These are phyloP conservation scores for Cadophora luteo-olivacea DNA, from an alignment of 2,329 filamentous ascomycete species.

Conservation along the genomic window DNA sequence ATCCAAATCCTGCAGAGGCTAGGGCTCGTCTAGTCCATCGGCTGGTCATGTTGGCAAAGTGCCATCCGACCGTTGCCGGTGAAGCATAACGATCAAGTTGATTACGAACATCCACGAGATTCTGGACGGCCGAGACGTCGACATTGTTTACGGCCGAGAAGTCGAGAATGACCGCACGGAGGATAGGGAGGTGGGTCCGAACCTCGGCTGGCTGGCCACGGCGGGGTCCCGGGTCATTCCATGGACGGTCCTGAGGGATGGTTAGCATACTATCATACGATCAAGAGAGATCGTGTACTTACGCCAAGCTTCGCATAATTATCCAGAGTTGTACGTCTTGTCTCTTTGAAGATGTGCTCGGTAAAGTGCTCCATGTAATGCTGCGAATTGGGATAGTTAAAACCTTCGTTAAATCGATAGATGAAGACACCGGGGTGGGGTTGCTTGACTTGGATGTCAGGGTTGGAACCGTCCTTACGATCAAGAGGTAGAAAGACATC, in stretches of 20 bases:
- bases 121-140: slow-evolving; percentile 90
- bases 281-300: slow-evolving; percentile 57
- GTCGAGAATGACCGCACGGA: slow-evolving; percentile 89
- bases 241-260: neutral
- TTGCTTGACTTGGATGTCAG: slow-evolving; percentile 74
- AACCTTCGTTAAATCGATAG: slow-evolving; percentile 92
- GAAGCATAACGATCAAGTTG: slow-evolving; percentile 86
- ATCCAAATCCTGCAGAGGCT: slow-evolving; percentile 86
- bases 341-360: slow-evolving; percentile 70
- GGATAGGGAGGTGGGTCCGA: slow-evolving; percentile 64
- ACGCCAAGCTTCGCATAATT: slow-evolving; percentile 68
- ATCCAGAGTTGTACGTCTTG: slow-evolving; percentile 76
- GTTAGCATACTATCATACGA: neutral
- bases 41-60: slow-evolving; percentile 90
- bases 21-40: slow-evolving; percentile 94
- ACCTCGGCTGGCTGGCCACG: slow-evolving; percentile 54
- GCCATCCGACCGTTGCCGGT: slow-evolving; percentile 89
- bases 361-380: slow-evolving; percentile 84
- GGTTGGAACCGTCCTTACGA: slow-evolving; percentile 88
- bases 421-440: slow-evolving; percentile 95
- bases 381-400: slow-evolving; percentile 96
- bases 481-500: slow-evolving; percentile 88
- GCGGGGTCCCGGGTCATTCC: slow-evolving; percentile 83
- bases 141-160: slow-evolving; percentile 94
- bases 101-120: slow-evolving; percentile 92